Evolutionary conservation across 805 yeast genomes (phyloP), one percentile per base, ranked within the genome.

Genomic region (Candida endomychidarum): DNA sequence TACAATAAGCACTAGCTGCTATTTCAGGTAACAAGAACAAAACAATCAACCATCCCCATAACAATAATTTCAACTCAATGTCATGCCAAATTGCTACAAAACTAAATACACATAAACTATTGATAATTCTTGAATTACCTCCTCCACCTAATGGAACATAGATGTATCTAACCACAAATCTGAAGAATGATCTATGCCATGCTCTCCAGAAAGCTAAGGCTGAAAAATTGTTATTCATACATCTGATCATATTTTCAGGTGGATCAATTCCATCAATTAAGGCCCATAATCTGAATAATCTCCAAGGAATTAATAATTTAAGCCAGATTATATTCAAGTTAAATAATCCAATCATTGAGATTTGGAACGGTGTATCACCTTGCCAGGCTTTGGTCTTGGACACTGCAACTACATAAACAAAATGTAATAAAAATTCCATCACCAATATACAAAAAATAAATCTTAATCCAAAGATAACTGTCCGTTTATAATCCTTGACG

Each of bases 81-180:
- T 93, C 99, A 65, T 93, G 99, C 99, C 99, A 93, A 21, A 93
- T 68, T 2, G 99, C 98, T 16, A 93, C 99, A 63, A 93, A 93
- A 11, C 95, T 79, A 58, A 93, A 93, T 11, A 91, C 97, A 8
- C 90, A 77, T 24, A 91, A 64, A 8, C 90, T 80, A 46, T 91
- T 89, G 34, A 85, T 50, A 7, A 91, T 63, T 47, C 97, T 73
- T 51, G 81, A 77, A 7, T 63, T 67, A 0, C 85, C 73, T 0
- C 97, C 96, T 4, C 74, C 74, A 8, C 98, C 98, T 45, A 93
- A 65, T 2, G 99, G 99, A 16, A 93, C 74, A 53, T 93, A 93
- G 28, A 93, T 76, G 60, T 93, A 93, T 46, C 96, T 74, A 18
- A 86, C 76, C 23, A 86, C 84, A 95, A 96, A 93, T 50, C 84